These are phyloP conservation scores for Hypoxylon sp. DNA, from an alignment of 2,329 filamentous ascomycete species.

Conservation along the genomic window DNA sequence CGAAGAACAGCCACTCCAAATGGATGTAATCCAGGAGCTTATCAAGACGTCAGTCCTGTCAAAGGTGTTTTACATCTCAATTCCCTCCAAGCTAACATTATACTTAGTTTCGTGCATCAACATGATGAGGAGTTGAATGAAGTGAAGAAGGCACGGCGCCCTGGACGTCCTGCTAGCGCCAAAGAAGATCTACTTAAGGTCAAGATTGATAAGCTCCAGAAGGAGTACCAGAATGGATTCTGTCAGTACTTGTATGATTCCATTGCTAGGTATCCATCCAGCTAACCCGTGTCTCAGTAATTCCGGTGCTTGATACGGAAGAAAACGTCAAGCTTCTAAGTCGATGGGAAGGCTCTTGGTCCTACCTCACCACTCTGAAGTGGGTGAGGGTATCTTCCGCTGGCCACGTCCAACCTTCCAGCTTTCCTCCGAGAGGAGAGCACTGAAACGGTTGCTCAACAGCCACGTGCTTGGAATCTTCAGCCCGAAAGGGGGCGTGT, in stretches of 20 bases:
- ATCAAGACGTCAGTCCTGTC: conserved; percentile 69
- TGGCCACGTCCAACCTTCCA: conserved; percentile 76
- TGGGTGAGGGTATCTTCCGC: conserved; percentile 81
- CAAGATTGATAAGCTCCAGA: conserved; percentile 78
- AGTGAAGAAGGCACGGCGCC: conserved; percentile 77
- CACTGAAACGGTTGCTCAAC: conserved; percentile 43
- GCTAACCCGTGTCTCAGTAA: conserved; percentile 61
- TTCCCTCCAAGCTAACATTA: conserved; percentile 45
- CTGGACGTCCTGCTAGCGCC: conserved; percentile 83
- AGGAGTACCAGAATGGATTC: conserved; percentile 88
- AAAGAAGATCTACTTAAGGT: conserved; percentile 84
- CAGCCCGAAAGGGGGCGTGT: conserved; percentile 32
- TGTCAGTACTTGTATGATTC: conserved; percentile 65
- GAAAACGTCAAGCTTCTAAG: conserved; percentile 76
- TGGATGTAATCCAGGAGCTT: conserved; percentile 71
- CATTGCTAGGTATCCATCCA: conserved; percentile 5
- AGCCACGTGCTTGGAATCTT: conserved; percentile 27
- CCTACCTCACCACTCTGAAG: conserved; percentile 79
- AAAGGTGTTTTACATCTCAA: conserved; percentile 1
- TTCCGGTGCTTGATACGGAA: conserved; percentile 81
- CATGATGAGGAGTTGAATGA: conserved; percentile 78
- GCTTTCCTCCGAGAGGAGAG: conserved; percentile 79
- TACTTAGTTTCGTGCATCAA: conserved; percentile 73
- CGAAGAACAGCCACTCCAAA: conserved; percentile 64
- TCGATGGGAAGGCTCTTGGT: conserved; percentile 88